Conservation (phyloP, 768 basidiomycete species). For the Mycena latifolia region DNA sequence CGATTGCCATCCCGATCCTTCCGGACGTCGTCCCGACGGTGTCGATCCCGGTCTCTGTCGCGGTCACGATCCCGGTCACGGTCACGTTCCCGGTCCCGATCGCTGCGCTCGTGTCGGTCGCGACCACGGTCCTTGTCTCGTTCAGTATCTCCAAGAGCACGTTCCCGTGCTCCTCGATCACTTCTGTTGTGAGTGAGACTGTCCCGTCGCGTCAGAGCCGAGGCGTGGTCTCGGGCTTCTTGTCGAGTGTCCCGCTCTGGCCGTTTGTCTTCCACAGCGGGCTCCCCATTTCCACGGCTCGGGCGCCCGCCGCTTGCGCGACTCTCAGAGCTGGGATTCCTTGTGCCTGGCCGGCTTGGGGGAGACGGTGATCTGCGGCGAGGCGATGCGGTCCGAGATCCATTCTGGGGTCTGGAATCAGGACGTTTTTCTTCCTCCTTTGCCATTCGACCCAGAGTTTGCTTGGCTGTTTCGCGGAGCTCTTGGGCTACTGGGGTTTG, state of each 20-base stretch:
- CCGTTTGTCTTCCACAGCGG: conserved; percentile 65
- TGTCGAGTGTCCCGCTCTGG: conserved; percentile 63
- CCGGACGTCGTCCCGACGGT: conserved; percentile 68
- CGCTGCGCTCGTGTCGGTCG: conserved; percentile 47
- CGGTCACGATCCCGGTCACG: conserved; percentile 60
- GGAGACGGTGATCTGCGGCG: conserved; percentile 78
- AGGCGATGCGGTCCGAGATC: conserved; percentile 69
- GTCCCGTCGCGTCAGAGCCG: conserved; percentile 57
- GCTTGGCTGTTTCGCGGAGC: conserved; percentile 83
- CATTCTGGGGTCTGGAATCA: conserved; percentile 61
- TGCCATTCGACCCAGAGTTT: conserved; percentile 64
- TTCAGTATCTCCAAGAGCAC: conserved; percentile 49
- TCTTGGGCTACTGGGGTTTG: conserved; percentile 85
- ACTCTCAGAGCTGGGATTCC: conserved; percentile 80
- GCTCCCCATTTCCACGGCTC: conserved; percentile 60
- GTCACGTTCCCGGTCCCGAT: conserved; percentile 59
- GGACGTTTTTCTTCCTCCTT: conserved; percentile 55
- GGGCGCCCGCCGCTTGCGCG: conserved; percentile 76
- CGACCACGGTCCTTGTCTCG: conserved; percentile 47
- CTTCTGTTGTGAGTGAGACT: conserved; percentile 65
- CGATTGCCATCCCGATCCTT: conserved; percentile 69
- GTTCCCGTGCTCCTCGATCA: conserved; percentile 61
- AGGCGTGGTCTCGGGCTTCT: conserved; percentile 58
- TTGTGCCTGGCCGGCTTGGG: conserved; percentile 72
- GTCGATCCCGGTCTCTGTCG: conserved; percentile 58